phyloP scores from a whole-genome alignment of 1,284 basidiomycete genomes.

The Ceratobasidium theobromae region DNA sequence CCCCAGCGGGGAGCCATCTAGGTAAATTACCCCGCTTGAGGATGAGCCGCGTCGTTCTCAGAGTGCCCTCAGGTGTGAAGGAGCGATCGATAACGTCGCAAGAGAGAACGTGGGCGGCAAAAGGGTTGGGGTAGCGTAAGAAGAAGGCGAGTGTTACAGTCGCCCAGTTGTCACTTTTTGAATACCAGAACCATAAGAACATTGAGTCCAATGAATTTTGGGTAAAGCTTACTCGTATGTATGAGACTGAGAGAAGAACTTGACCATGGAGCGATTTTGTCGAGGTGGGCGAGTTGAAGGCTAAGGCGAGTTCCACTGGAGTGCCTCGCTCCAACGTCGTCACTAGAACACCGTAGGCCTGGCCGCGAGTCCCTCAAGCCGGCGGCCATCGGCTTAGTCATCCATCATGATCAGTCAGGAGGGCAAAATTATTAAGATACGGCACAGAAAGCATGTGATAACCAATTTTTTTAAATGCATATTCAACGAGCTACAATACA shows the following conservation, averaged over 20 bases:
- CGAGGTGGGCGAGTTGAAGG: neutral
- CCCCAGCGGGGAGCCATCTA: conserved; percentile 84
- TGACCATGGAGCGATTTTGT: conserved; percentile 33
- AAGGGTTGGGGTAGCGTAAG: conserved; percentile 95
- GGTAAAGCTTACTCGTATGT: conserved; percentile 35
- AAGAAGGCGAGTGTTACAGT: conserved; percentile 93
- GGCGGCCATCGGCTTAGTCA: conserved; percentile 31
- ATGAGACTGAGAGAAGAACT: conserved; percentile 37
- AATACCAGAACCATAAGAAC: neutral
- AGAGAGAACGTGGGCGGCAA: conserved; percentile 89
- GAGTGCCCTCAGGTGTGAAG: conserved; percentile 67
- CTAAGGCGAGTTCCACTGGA: neutral
- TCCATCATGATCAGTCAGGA: neutral
- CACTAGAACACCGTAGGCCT: neutral
- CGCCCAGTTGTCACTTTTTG: conserved; percentile 78
- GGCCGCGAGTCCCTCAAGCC: conserved; percentile 8
- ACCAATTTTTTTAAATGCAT: no score
- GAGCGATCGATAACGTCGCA: conserved; percentile 91
- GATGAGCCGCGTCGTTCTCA: conserved; percentile 89
- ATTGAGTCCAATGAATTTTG: neutral
- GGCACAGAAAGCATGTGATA: no score
- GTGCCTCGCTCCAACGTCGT: neutral
- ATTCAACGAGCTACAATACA: no score
- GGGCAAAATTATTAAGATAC: neutral
- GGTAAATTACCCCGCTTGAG: conserved; percentile 89